Base-by-base conservation (phyloP, 192 early-diverging fungal species). In the Physocladia obscura region DNA sequence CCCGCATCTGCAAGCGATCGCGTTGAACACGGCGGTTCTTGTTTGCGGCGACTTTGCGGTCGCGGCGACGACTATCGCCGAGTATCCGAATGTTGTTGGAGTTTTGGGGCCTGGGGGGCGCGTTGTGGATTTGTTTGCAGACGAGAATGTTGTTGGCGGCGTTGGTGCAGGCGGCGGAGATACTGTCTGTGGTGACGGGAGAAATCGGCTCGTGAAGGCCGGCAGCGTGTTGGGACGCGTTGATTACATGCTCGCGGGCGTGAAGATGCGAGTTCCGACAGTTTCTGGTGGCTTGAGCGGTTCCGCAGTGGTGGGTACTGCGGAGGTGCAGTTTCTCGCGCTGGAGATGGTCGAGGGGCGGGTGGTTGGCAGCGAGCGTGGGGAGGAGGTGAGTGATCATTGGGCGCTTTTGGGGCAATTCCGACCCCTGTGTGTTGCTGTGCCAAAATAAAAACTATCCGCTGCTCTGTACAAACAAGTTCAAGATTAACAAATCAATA, bases 361-460 rank as follows among this genome's bases (percentile, higher is more conserved):
- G 17, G 58, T 71, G 5, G 58, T 59, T 5, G 49, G 27, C 21
- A 19, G 26, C 48, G 69, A 59, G 32, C 38, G 8, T 0, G 57
- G 69, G 6, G 40, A 47, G n/a, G 69, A 71, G 31, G 44, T 71
- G 57, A 71, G 69, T 49, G 69, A 62, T 21, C 69, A 71, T 71
- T 71, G 58, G 57, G 39, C 69, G 17, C 8, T 71, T 21, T 4
- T 61, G 2, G 69, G 69, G 27, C 50, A 1, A 21, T 71, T 71
- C 27, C n/a, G 34, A 50, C 69, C 69, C 6, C 21, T 13, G 40
- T 44, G 11, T 44, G 40, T 44, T n/a, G n/a, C n/a, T n/a, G n/a
- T n/a, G n/a, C n/a, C n/a, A n/a, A n/a, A n/a, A n/a, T n/a, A n/a
- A n/a, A n/a, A n/a, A n/a, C n/a, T n/a, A n/a, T n/a, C n/a, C n/a